These are phyloP conservation scores for Apophysomyces elegans DNA, from an alignment of 371 early-diverging fungal species.

Conservation along the genomic window DNA sequence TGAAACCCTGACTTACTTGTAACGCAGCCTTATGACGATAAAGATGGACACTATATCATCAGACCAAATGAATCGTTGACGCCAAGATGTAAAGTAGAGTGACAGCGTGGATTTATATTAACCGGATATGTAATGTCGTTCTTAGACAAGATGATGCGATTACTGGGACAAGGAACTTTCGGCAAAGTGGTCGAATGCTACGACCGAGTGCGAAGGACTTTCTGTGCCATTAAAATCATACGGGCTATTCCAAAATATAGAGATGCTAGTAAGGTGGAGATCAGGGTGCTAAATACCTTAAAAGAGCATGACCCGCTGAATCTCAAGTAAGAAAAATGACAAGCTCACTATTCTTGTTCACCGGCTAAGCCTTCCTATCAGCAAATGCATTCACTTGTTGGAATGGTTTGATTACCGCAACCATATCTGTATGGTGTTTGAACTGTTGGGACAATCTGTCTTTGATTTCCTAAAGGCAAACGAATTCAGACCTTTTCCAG, in stretches of 20 bases:
- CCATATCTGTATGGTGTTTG: slow-evolving; percentile 98
- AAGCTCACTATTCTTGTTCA: neutral
- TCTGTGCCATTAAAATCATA: slow-evolving; percentile 82
- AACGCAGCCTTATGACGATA: slow-evolving; percentile 76
- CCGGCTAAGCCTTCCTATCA: slow-evolving; percentile 17
- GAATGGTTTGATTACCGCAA: slow-evolving; percentile 86
- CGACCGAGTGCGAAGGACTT: slow-evolving; percentile 66
- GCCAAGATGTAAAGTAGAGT: neutral
- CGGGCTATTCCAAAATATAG: slow-evolving; percentile 87
- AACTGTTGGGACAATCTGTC: slow-evolving; percentile 83
- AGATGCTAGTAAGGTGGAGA: slow-evolving; percentile 84
- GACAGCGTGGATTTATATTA: neutral
- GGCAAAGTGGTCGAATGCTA: slow-evolving; percentile 94
- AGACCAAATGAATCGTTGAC: slow-evolving; percentile 76
- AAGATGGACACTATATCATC: slow-evolving; percentile 92
- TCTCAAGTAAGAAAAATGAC: slow-evolving; percentile 52
- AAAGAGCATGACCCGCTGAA: slow-evolving; percentile 72
- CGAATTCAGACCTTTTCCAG: slow-evolving; percentile 87
- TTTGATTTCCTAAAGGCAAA: slow-evolving; percentile 96
- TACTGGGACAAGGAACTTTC: slow-evolving; percentile 97
- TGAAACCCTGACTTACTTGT: slow-evolving; percentile 3
- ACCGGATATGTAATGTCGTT: neutral
- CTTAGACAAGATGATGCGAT: slow-evolving; percentile 78
- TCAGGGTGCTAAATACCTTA: slow-evolving; percentile 75
- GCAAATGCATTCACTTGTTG: slow-evolving; percentile 78